Conservation (phyloP, 2,329 filamentous ascomycete genomes). For the Fusarium nematophilum region DNA sequence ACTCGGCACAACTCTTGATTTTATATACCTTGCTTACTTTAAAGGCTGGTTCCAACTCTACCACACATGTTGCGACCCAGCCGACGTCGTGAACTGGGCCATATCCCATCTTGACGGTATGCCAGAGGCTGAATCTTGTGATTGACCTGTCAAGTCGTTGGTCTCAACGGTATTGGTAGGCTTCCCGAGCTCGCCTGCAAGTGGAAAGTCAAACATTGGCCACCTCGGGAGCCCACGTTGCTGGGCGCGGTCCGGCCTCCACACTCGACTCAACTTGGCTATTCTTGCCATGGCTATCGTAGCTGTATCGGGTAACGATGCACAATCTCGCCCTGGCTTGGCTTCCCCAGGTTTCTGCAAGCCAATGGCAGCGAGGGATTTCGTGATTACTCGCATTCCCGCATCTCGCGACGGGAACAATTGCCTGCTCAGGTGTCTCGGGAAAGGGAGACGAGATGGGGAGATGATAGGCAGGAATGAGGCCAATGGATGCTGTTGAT, state of each 20-base stretch:
- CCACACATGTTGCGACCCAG: not conserved
- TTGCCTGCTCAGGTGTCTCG: not conserved
- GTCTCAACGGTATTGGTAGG: not conserved
- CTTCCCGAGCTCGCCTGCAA: not conserved
- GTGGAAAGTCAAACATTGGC: not conserved
- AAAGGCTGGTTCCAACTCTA: not conserved
- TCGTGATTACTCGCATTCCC: not conserved
- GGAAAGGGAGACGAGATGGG: not conserved
- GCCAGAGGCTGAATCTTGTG: not conserved
- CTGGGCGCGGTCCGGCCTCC: too few species aligned
- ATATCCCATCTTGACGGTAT: not conserved
- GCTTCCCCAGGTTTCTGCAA: slow-evolving; percentile 1
- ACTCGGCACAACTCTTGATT: not conserved
- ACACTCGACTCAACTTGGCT: too few species aligned
- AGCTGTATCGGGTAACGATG: not conserved
- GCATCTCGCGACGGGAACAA: slow-evolving; percentile 2
- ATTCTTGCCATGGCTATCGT: not conserved
- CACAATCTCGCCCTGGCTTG: not conserved
- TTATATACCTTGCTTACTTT: slow-evolving; percentile 1
- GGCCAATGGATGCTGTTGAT: not conserved
- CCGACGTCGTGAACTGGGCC: not conserved
- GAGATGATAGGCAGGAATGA: not conserved
- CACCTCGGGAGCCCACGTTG: too few species aligned
- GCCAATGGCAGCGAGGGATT: not conserved
- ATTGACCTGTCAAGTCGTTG: not conserved